Base-by-base conservation (phyloP, 1,139 yeast genomes). In the Diutina sp. region DNA sequence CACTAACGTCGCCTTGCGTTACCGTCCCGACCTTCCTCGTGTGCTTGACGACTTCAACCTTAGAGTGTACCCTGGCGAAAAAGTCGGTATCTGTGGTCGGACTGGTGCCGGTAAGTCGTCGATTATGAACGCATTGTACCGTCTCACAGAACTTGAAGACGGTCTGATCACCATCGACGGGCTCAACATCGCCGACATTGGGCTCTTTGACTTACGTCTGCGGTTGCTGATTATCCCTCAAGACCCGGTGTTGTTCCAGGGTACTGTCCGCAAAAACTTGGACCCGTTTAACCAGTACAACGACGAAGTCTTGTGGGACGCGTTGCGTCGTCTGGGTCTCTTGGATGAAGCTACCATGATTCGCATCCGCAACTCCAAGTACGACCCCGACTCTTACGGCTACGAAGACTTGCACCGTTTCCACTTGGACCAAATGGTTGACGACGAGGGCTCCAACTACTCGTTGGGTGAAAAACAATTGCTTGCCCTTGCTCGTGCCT, bases 91-190 rank as follows among this genome's bases (percentile, higher is more conserved):
- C 58, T 84, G 89, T 69, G 93, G 93, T 29, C 78, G 91, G 63
- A 86, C 91, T 1, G 93, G 93, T 58, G 90, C 91, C 9, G 91
- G 91, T 53, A 86, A 86, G 67, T 79, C 86, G 25, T 81, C 89
- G 1, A 82, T 86, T 51, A 82, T 84, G 78, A 75, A 80, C 32
- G 86, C 88, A 0, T 69, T 86, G 57, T 86, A 80, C 67, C 74
- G 93, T 57, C 68, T 86, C 51, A 70, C 77, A 12, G 90, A 85
- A 63, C 67, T 84, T 48, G 65, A 71, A n/a, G 60, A 65, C 2
- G 91, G 91, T 8, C 61, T 62, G 30, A 76, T 85, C 55, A 58
- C 64, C 1, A 82, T 85, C 62, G 91, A 85, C 66, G 87, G 78
- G 1, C 62, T 83, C 48, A 87, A 85, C 64, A 82, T 82, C 56